These are phyloP conservation scores for Yamadazyma trypodendri DNA, from an alignment of 1,139 yeast genomes.

Conservation along the genomic window DNA sequence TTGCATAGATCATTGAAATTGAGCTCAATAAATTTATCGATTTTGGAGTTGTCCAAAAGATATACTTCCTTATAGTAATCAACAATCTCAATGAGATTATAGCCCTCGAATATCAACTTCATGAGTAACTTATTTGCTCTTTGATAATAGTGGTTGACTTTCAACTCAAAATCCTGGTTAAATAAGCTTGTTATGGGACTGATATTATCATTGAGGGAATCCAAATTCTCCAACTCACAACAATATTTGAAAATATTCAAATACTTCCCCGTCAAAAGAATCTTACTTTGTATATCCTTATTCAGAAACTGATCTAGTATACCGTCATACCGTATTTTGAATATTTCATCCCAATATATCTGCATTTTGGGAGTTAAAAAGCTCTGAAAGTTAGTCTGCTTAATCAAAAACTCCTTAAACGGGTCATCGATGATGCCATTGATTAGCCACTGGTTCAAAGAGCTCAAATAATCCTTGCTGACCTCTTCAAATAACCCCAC, in stretches of 20 bases:
- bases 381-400: conserved; percentile 34
- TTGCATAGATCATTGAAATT: conserved; percentile 36
- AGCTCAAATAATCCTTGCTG: conserved; percentile 61
- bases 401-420: conserved; percentile 77
- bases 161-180: conserved; percentile 57
- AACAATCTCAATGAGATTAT: conserved; percentile 49
- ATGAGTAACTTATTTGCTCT: conserved; percentile 68
- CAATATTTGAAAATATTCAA: conserved; percentile 70
- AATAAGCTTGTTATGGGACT: conserved; percentile 43
- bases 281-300: conserved; percentile 58
- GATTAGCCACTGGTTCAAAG: conserved; percentile 77
- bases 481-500: conserved; percentile 54
- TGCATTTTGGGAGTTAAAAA: conserved; percentile 55
- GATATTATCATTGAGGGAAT: conserved; percentile 26
- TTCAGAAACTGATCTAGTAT: conserved; percentile 63
- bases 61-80: conserved; percentile 53
- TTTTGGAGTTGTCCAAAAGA: conserved; percentile 48
- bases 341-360: conserved; percentile 85
- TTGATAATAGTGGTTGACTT: conserved; percentile 60
- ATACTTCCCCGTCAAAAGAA: conserved; percentile 82
- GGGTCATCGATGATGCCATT: conserved; percentile 78
- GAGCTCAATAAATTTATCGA: conserved; percentile 43
- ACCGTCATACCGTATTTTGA: conserved; percentile 72
- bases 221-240: conserved; percentile 40
- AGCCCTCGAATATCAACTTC: conserved; percentile 61